Evolutionary conservation across 2,329 filamentous ascomycete genomes (phyloP).

Genomic region (Botryotinia narcissicola): DNA sequence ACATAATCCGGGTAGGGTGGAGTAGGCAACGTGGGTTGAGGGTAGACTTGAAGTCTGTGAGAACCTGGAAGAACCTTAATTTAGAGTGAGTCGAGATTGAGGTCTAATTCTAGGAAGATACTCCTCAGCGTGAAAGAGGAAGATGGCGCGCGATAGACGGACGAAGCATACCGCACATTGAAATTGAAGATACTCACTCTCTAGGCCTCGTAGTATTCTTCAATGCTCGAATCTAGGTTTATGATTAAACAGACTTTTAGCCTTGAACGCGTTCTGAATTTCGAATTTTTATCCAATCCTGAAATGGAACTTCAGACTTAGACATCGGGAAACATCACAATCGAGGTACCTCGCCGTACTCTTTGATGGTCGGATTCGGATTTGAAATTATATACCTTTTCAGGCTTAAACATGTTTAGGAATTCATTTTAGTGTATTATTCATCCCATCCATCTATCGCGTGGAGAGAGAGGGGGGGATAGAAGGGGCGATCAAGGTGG

Average conservation of each 20-base stretch:
- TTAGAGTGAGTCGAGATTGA: not conserved
- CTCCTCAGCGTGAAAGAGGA: not conserved
- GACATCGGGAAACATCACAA: not conserved
- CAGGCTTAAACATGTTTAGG: not conserved
- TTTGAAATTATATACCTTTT: not conserved
- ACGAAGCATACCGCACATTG: not conserved
- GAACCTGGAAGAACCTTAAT: not conserved
- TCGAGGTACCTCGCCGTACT: not conserved
- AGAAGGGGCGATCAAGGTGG: not conserved
- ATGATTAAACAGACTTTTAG: not conserved
- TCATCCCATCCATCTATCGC: not conserved
- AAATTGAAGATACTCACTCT: not conserved
- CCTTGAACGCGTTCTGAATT: not conserved
- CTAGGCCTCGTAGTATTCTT: not conserved
- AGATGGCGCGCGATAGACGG: not conserved
- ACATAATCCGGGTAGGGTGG: not conserved
- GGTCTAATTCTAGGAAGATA: not conserved
- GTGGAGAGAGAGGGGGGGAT: not conserved
- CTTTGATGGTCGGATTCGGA: not conserved
- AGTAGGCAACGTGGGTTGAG: not conserved
- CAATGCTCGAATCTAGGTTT: not conserved
- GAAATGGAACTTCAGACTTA: not conserved
- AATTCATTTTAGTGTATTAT: not conserved
- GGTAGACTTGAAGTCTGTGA: not conserved
- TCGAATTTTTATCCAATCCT: not conserved